Evolutionary conservation across 768 basidiomycete species (phyloP), one percentile per base, ranked within the genome.

Genomic region (Polyporus arcularius): DNA sequence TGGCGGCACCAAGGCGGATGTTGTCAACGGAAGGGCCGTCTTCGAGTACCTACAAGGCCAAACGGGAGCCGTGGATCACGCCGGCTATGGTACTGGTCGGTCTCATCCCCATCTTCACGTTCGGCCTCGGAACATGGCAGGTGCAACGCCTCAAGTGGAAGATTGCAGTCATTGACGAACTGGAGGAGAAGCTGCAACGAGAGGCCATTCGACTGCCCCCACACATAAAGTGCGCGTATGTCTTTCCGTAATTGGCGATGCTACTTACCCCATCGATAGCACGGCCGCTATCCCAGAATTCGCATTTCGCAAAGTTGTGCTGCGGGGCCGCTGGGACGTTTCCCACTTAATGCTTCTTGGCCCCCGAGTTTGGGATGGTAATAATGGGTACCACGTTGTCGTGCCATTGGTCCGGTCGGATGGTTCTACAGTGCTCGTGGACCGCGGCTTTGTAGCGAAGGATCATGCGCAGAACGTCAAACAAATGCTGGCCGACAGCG

Each of bases 81-180:
- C 88, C 90, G 2, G 86, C 88, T 9, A 83, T 92, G 79, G 63
- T 91, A 18, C 73, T 94, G 32, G 77, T 95, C 60, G 92, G 92
- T 35, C 82, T 90, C 66, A 90, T 97, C 57, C 97, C 97, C 1
- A 77, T 98, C 61, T 87, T 97, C 70, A 94, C 94, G 0, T 94
- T 95, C 65, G 89, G 82, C 15, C 78, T 99, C 62, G 96, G 97
- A 16, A 84, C 86, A 18, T 98, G 96, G 96, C 97, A 99, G 75
- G 78, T 99, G 35, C 84, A 92, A 67, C 85, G 97, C 50, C 82
- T 98, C 32, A 85, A 92, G 72, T 99, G 97, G 97, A 99, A 99
- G 75, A 79, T 96, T 47, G 84, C 85, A 54, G 80, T 99, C 53
- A 98, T 98, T 63, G 92, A 97, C 65, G 92, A 98, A 68, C 80